phyloP scores from a whole-genome alignment of 306 rosid genomes.

The Begonia loranthoides region DNA sequence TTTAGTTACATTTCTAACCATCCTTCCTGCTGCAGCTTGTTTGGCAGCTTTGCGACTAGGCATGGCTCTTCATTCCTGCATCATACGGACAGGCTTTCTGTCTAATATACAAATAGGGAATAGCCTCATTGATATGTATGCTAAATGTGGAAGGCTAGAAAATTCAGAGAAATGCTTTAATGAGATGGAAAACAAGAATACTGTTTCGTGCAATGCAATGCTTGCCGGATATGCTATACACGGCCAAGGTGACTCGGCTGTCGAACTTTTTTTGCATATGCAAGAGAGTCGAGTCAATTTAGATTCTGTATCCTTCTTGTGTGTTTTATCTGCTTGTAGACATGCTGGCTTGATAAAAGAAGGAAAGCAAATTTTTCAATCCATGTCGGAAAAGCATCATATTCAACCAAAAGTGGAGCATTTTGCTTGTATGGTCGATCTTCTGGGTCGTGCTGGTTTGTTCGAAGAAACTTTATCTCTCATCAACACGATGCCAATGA shows the following conservation, averaged over 20 bases:
- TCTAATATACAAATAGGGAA: constrained; percentile 29
- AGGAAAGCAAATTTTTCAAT: constrained; percentile 34
- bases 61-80: constrained; percentile 46
- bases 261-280: constrained; percentile 45
- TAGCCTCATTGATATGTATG: constrained; percentile 52
- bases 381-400: constrained; percentile 34
- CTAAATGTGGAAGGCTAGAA: constrained; percentile 51
- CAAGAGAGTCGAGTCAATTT: constrained; percentile 23
- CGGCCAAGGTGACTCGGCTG: constrained; percentile 39
- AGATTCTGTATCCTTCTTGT: constrained; percentile 45
- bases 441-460: constrained; percentile 47
- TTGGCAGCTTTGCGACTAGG: constrained; percentile 39
- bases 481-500: constrained; percentile 35
- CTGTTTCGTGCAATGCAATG: constrained; percentile 58
- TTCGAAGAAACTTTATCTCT: constrained; percentile 37
- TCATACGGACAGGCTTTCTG: constrained; percentile 45
- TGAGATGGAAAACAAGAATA: constrained; percentile 47
- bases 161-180: constrained; percentile 45
- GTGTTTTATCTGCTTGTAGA: constrained; percentile 62
- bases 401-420: constrained; percentile 48
- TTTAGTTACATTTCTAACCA: constrained; percentile 35
- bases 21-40: constrained; percentile 50
- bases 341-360: constrained; percentile 51
- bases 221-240: constrained; percentile 58
- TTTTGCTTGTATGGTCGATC: constrained; percentile 72